Evolutionary conservation across 2,329 filamentous ascomycete species (phyloP).

Genomic region (Clonostachys solani): DNA sequence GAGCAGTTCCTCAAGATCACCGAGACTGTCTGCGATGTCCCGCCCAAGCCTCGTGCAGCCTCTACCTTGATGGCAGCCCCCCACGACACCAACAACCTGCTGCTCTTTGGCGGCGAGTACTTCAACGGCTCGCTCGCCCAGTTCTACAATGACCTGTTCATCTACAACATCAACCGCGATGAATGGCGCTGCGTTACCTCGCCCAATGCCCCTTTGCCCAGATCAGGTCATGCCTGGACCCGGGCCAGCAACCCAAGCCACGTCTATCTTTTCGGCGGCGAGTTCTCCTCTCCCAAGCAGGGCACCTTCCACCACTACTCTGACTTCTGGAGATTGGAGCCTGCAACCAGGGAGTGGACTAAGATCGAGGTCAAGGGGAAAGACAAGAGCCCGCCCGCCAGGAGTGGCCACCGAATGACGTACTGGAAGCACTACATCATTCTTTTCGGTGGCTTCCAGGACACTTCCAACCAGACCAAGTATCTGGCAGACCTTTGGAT

Average conservation of each 20-base stretch:
- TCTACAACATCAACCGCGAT: conserved; percentile 76
- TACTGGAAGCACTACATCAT: conserved; percentile 97
- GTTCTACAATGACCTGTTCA: conserved; percentile 63
- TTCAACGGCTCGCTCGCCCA: conserved; percentile 86
- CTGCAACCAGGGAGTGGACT: conserved; percentile 81
- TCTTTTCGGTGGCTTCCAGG: conserved; percentile 94
- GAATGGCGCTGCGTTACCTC: conserved; percentile 89
- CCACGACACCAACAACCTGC: conserved; percentile 78
- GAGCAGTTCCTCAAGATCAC: conserved; percentile 93
- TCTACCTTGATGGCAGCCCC: conserved; percentile 82
- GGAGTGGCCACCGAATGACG: conserved; percentile 93
- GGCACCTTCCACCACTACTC: conserved; percentile 99
- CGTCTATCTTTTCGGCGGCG: conserved; percentile 91
- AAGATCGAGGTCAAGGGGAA: conserved; percentile 76
- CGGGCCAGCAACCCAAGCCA: conserved; percentile 79
- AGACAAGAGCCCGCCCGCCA: conserved; percentile 75
- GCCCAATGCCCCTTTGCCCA: conserved; percentile 85
- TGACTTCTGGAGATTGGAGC: conserved; percentile 93
- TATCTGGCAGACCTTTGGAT: conserved; percentile 94
- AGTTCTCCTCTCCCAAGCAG: conserved; percentile 95
- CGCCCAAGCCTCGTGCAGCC: conserved; percentile 75
- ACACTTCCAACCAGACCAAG: conserved; percentile 90
- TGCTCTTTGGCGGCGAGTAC: conserved; percentile 92
- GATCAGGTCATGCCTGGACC: conserved; percentile 93
- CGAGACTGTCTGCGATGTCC: conserved; percentile 65